Evolutionary conservation across 306 rosid species (phyloP), one percentile per base, ranked within the genome.

Genomic region (Castanea mollissima): DNA sequence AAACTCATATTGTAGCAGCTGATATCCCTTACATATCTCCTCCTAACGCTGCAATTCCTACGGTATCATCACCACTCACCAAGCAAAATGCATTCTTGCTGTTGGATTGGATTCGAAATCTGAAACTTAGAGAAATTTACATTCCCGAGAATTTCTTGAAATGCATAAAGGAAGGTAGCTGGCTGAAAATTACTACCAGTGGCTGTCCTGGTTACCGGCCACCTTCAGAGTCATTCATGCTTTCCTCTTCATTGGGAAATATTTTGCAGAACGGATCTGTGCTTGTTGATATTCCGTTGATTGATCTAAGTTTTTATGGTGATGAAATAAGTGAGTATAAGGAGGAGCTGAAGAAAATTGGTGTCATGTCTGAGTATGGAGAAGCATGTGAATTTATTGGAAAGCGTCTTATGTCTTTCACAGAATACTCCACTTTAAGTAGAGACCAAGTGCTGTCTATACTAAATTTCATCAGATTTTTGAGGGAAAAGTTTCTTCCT

Each of bases 331-430:
- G 44, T 6, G 74, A 52, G 14, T 90, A 91, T 69, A 27, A 74
- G 78, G 93, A 84, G 54, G 97, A 88, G 85, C 81, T 91, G 31
- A 87, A 87, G 69, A 78, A 80, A 51, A 15, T 90, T 75, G 98
- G 98, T 27, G 97, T 93, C 77, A 90, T 87, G 93, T 83, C 84
- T 72, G 88, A 87, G 89, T 88, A 74, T 59, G 84, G 73, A 19
- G 91, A 93, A 86, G 97, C 94, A 2, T 86, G 96, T 75, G 12
- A 34, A 8, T 90, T 81, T 82, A 86, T 93, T 38, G 94, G 97
- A 25, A 75, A 76, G 8, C 88, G 79, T 68, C 91, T 91, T 6
- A 89, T 89, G 98, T 74, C 87, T 31, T 86, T 80, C 3, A 92
- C 90, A 52, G 67, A 75, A 46, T 70, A 75, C 6, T 80, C 76